Evolutionary conservation across 805 yeast genomes (phyloP).

Genomic region (Sungouiella thailandica): DNA sequence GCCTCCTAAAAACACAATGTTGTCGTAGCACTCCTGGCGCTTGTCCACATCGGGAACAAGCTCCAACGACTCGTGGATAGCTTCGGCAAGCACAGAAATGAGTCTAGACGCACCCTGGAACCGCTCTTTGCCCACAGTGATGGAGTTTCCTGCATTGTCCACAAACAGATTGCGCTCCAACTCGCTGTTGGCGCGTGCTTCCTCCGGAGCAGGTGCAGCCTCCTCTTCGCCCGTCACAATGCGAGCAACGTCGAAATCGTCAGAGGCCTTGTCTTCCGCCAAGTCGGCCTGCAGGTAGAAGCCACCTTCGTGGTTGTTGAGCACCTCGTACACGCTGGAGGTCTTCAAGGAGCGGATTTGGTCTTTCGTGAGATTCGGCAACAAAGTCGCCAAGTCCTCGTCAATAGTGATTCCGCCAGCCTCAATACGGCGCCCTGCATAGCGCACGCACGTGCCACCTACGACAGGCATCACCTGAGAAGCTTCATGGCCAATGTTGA

Average conservation of each 20-base stretch:
- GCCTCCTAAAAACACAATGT: constrained; percentile 74
- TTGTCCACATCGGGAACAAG: constrained; percentile 62
- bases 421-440: constrained; percentile 45
- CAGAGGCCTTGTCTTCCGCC: constrained; percentile 50
- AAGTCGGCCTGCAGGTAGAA: constrained; percentile 57
- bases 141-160: constrained; percentile 50
- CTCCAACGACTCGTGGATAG: constrained; percentile 48
- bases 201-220: constrained; percentile 23
- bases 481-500: constrained; percentile 74
- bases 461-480: constrained; percentile 78
- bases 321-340: constrained; percentile 74
- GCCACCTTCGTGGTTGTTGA: constrained; percentile 62
- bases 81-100: constrained; percentile 48
- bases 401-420: constrained; percentile 71
- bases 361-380: constrained; percentile 50
- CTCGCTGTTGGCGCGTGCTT: constrained; percentile 54
- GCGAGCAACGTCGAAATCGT: constrained; percentile 82
- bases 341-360: constrained; percentile 74
- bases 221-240: constrained; percentile 66
- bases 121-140: constrained; percentile 84
- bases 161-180: constrained; percentile 66
- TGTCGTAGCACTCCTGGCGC: constrained; percentile 82
- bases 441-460: constrained; percentile 59
- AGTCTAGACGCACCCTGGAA: constrained; percentile 72
- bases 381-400: constrained; percentile 40